Evolutionary conservation across 345 rosid genomes (phyloP).

Genomic region (Pugionium dolabratum): DNA sequence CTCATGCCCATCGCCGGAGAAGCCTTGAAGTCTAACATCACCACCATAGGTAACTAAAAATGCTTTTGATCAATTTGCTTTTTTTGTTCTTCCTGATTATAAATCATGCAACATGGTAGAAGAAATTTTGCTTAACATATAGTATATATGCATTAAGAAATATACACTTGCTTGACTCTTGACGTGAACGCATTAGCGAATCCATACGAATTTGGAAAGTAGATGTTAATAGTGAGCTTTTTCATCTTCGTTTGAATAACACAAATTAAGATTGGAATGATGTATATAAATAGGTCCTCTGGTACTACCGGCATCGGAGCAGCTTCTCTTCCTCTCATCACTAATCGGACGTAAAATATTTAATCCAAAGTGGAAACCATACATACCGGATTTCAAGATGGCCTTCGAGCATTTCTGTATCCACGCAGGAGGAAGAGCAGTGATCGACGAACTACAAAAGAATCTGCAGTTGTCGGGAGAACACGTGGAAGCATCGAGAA

Average conservation of each 20-base stretch:
- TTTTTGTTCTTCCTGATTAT: neutral
- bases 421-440: constrained; percentile 65
- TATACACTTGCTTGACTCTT: no score
- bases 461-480: constrained; percentile 63
- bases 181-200: no score
- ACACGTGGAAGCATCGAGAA: constrained; percentile 84
- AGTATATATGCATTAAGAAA: no score
- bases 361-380: constrained; percentile 69
- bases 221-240: neutral
- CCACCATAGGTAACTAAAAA: constrained; percentile 47
- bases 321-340: constrained; percentile 56
- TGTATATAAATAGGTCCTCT: constrained; percentile 48
- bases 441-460: constrained; percentile 77
- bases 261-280: neutral
- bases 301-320: constrained; percentile 78
- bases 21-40: constrained; percentile 72
- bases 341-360: constrained; percentile 67
- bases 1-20: constrained; percentile 86
- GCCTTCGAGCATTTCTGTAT: constrained; percentile 94
- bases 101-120: neutral
- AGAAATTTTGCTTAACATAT: no score
- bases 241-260: neutral
- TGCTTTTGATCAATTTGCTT: neutral
- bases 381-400: constrained; percentile 80
- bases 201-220: no score